phyloP scores from a whole-genome alignment of 495 filamentous ascomycete species.

The Eremomyces bilateralis region DNA sequence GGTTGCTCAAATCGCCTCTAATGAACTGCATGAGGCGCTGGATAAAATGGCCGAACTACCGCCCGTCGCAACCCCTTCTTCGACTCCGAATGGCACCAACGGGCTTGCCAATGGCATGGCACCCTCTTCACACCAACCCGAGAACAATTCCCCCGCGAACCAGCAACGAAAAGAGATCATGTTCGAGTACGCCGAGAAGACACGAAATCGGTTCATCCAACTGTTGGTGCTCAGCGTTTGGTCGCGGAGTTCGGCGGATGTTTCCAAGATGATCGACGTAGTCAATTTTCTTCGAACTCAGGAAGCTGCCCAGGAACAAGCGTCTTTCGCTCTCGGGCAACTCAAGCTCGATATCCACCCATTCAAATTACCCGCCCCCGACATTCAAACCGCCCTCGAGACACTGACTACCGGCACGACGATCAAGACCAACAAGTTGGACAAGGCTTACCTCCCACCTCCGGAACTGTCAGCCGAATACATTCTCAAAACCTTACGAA shows the following conservation, averaged over 20 bases:
- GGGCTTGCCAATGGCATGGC: no score
- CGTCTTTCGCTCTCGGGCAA: conserved; percentile 38
- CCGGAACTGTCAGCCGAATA: conserved; percentile 43
- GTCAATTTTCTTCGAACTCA: no score
- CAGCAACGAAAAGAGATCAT: conserved; percentile 58
- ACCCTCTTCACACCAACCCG: no score
- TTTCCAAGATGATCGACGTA: conserved; percentile 73
- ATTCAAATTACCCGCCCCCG: conserved; percentile 60
- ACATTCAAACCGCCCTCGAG: conserved; percentile 73
- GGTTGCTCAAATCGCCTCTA: conserved; percentile 62
- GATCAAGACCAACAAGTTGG: no score
- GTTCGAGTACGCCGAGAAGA: conserved; percentile 44
- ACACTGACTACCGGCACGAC: conserved; percentile 56
- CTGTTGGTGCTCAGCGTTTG: conserved; percentile 70
- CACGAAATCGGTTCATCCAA: conserved; percentile 65
- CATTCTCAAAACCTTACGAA: conserved; percentile 43
- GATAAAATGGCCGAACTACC: conserved; percentile 43
- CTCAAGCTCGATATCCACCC: conserved; percentile 43
- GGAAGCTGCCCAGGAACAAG: conserved; percentile 33
- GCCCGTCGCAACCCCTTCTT: conserved; percentile 15
- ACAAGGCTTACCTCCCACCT: conserved; percentile 63
- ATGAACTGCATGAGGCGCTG: conserved; percentile 50
- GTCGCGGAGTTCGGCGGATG: conserved; percentile 52
- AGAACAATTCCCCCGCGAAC: conserved; percentile 33
- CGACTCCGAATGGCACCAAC: conserved; percentile 16